Base-by-base conservation (phyloP, 1,139 yeast species). In the Arxiozyma telluris region DNA sequence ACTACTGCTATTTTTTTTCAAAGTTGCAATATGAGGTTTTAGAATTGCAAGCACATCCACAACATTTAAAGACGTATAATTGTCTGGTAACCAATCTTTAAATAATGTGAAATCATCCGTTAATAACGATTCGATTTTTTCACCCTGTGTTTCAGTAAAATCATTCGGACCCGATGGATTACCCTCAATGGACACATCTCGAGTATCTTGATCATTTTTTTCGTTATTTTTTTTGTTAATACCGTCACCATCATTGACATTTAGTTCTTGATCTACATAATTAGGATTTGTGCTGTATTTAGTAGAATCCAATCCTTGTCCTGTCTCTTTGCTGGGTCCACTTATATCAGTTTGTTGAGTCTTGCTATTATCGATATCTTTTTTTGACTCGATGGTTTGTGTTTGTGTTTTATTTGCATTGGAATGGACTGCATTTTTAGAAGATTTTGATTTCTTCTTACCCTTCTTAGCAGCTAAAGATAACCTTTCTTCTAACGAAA, bases 401-500 rank as follows among this genome's bases (percentile, higher is more conserved):
- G 44, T 39, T 6, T 53, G 53, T 5, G 53, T 25, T 41, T 49
- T 27, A 17, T 54, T 50, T 22, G 53, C 45, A 41, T 50, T 46
- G 8, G 52, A 47, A 1, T 59, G 43, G 30, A 51, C 44, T 12
- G 22, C 52, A 41, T 50, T 41, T n/a, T 22, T 46, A 7, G 53
- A 30, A 15, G 41, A 43, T 18, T 64, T 63, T 0, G 61, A 52
- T 55, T 68, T 71, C 49, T 60, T 64, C 51, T 61, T 64, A 38
- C 66, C 64, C 53, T 64, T 69, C 61, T 80, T 81, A 4, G 91
- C 90, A 1, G 96, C 96, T 61, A 83, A 71, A 1, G 94, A 94
- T 55, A 89, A 73, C 58, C 96, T 73, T 63, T 89, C 96, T 64
- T 88, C 91, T 61, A 87, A 73, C 0, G 94, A 79, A 47, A 85